phyloP scores from a whole-genome alignment of 352 stramenopile species.

The Elongisporangium undulatum region DNA sequence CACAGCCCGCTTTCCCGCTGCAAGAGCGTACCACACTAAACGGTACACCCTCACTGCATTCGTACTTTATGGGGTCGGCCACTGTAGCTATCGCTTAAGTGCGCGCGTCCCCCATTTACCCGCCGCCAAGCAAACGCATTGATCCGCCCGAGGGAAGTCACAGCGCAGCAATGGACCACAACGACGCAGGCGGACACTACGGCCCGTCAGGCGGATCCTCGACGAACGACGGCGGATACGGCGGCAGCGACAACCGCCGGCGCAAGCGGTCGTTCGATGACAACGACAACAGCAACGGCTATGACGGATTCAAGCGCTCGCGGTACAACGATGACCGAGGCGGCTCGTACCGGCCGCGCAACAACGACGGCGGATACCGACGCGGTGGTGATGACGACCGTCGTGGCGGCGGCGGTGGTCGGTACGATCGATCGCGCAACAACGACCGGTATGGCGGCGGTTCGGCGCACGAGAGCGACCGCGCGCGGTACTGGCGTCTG shows the following conservation, averaged over 20 bases:
- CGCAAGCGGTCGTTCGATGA: slow-evolving; percentile 68
- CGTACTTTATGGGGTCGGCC: neutral
- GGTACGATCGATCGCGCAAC: slow-evolving; percentile 21
- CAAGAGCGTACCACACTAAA: neutral
- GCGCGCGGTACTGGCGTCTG: slow-evolving; percentile 61
- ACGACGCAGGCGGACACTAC: neutral
- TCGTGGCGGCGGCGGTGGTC: slow-evolving; percentile 20
- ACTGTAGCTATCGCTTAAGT: neutral
- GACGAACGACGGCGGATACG: slow-evolving; percentile 3
- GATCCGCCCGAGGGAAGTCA: neutral
- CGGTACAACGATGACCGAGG: slow-evolving; percentile 38
- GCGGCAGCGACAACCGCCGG: slow-evolving; percentile 21
- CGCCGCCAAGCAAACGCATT: neutral
- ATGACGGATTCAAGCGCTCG: slow-evolving; percentile 55
- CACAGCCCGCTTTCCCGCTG: neutral
- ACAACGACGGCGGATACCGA: slow-evolving; percentile 17
- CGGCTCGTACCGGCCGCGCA: slow-evolving; percentile 17
- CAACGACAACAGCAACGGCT: slow-evolving; percentile 24
- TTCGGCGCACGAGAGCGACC: slow-evolving; percentile 46
- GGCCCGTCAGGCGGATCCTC: neutral
- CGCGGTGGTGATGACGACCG: slow-evolving; percentile 20
- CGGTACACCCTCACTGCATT: neutral
- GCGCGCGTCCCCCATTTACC: neutral
- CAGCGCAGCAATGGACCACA: neutral
- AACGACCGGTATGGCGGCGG: slow-evolving; percentile 17